Conservation (phyloP, 805 yeast genomes). For the Isabelozyma gotoi region DNA sequence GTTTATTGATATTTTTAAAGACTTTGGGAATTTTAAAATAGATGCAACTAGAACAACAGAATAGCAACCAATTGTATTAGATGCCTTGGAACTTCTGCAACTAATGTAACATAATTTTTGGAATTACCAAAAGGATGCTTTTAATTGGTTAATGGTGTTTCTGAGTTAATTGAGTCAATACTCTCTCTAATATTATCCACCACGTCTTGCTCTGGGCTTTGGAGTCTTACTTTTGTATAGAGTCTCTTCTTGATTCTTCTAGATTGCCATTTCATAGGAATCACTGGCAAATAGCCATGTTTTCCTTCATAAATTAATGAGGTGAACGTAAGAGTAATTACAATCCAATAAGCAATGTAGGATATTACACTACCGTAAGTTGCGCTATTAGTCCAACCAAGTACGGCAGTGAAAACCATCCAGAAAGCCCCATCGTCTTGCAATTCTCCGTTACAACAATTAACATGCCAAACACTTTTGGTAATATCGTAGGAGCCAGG, state of each 20-base stretch:
- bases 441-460: conserved; percentile 44
- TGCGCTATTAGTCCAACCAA: conserved; percentile 49
- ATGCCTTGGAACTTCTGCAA: no score
- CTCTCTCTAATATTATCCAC: conserved; percentile 13
- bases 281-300: conserved; percentile 34
- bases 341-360: conserved; percentile 38
- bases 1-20: no score
- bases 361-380: conserved; percentile 42
- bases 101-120: no score
- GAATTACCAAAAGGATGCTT: not conserved
- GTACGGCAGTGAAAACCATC: conserved; percentile 46
- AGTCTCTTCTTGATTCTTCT: conserved; percentile 31
- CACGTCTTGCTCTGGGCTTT: conserved; percentile 1
- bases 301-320: conserved; percentile 35
- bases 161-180: conserved; percentile 26
- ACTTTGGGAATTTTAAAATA: no score
- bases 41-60: no score
- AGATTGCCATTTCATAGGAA: conserved; percentile 42
- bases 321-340: conserved; percentile 30
- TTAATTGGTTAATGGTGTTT: conserved; percentile 18
- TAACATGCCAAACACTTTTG: conserved; percentile 45
- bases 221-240: not conserved
- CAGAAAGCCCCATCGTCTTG: conserved; percentile 43
- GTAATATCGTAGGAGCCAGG: conserved; percentile 46
- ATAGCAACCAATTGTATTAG: no score